Base-by-base conservation (phyloP, 2,329 filamentous ascomycete genomes). In the Paraconiothyrium sp. region DNA sequence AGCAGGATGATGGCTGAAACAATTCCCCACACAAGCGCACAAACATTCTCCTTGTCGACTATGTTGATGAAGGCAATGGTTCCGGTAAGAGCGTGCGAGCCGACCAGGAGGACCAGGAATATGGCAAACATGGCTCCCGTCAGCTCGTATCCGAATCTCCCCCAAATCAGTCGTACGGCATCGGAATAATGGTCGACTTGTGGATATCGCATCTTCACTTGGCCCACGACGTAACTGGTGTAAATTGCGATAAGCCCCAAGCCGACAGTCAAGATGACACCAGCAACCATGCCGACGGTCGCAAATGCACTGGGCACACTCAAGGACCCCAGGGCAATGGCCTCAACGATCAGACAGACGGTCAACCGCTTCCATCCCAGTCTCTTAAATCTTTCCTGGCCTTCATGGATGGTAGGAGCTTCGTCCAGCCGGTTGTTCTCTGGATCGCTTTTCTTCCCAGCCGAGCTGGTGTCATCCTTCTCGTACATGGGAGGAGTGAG, bases 51-150 rank as follows among this genome's bases (percentile, higher is more conserved):
- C 14, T 86, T 78, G 35, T 88, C 88, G 55, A 92, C 81, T 57
- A 85, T 88, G 72, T 88, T 88, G 78, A 92, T 87, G 57, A 74
- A 77, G 69, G 89, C 89, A 68, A 92, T 90, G 37, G 85, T 87
- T 66, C 91, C 91, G 0, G 90, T 91, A 65, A 92, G 80, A 58
- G 90, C 84, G 78, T 93, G 91, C 22, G 89, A 90, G 51, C 87
- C 89, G 74, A 91, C 89, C 64, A 91, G 84, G 77, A 93, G 89
- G 35, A 76, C 68, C 48, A 77, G 60, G 65, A 75, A 76, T 27
- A 78, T 67, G 46, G 70, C 72, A 61, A 76, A 76, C 58, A 92
- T 73, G 76, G 90, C 88, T 66, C 89, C 87, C 0, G 88, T 89
- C 50, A 86, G 80, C 58, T 79, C 76, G 41, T 75, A 73, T 54